Evolutionary conservation across 2,329 filamentous ascomycete species (phyloP).

Genomic region (Ophiostoma perfectum): DNA sequence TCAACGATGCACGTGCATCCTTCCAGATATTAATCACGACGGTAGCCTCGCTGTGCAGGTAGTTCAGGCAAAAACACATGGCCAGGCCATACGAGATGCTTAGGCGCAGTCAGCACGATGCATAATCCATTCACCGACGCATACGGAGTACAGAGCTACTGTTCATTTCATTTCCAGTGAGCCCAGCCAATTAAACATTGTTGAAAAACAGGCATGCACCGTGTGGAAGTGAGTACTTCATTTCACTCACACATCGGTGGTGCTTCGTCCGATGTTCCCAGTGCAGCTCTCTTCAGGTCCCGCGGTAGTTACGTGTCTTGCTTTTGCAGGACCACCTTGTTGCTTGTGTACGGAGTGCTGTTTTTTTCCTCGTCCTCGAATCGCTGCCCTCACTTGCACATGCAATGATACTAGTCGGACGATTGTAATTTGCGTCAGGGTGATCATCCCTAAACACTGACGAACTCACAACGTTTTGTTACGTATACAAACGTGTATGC

Average conservation of each 20-base stretch:
- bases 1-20: background rate
- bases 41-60: background rate
- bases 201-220: background rate
- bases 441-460: background rate
- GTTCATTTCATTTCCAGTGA: background rate
- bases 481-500: background rate
- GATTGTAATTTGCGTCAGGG: constrained; percentile 3
- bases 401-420: background rate
- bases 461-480: background rate
- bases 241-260: background rate
- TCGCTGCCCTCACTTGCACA: background rate
- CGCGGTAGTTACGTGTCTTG: background rate
- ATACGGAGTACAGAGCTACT: background rate
- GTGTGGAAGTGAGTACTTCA: background rate
- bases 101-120: background rate
- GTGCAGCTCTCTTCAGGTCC: background rate
- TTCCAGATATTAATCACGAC: background rate
- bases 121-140: background rate
- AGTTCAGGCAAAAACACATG: background rate
- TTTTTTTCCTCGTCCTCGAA: background rate
- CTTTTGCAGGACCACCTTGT: background rate
- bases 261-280: background rate
- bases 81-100: background rate
- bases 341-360: background rate
- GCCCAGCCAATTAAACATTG: background rate